phyloP scores from a whole-genome alignment of 2,329 filamentous ascomycete genomes.

The Fusarium albosuccineum region DNA sequence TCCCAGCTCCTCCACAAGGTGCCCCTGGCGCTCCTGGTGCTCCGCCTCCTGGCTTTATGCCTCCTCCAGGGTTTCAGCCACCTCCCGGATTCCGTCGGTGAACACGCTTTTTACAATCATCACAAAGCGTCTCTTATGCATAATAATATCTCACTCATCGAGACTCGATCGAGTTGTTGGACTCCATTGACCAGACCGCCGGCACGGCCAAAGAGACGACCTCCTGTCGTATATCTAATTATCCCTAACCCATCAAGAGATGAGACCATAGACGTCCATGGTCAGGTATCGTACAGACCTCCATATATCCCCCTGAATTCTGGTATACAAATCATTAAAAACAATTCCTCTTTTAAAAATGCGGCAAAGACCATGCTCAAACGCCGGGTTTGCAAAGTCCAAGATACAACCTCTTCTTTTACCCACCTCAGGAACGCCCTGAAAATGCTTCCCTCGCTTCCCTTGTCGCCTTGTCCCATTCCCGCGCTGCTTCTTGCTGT shows the following conservation, averaged over 20 bases:
- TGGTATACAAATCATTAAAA: conserved; percentile 48
- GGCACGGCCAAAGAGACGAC: conserved; percentile 31
- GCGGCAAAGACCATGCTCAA: conserved; percentile 43
- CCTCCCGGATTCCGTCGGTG: conserved; percentile 60
- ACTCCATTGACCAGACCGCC: conserved; percentile 32
- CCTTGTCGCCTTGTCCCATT: conserved; percentile 57
- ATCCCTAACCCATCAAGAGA: conserved; percentile 29
- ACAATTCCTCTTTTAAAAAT: conserved; percentile 38
- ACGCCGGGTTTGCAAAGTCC: conserved; percentile 38
- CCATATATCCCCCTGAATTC: conserved; percentile 26
- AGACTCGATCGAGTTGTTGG: conserved; percentile 28
- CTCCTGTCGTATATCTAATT: conserved; percentile 37
- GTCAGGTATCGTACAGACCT: conserved; percentile 41
- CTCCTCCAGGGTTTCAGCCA: conserved; percentile 60
- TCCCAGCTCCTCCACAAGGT: conserved; percentile 54
- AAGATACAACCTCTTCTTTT: conserved; percentile 17
- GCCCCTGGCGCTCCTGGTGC: conserved; percentile 50
- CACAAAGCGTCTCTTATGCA: conserved; percentile 21
- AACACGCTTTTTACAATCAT: conserved; percentile 30
- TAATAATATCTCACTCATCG: conserved; percentile 26
- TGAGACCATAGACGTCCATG: conserved; percentile 38
- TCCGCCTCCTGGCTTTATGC: conserved; percentile 58
- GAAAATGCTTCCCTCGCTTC: conserved; percentile 60
- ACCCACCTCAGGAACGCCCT: conserved; percentile 44
- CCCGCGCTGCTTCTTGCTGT: conserved; percentile 55